These are phyloP conservation scores for Candida sakaeoensis DNA, from an alignment of 805 yeast genomes.

Conservation along the genomic window DNA sequence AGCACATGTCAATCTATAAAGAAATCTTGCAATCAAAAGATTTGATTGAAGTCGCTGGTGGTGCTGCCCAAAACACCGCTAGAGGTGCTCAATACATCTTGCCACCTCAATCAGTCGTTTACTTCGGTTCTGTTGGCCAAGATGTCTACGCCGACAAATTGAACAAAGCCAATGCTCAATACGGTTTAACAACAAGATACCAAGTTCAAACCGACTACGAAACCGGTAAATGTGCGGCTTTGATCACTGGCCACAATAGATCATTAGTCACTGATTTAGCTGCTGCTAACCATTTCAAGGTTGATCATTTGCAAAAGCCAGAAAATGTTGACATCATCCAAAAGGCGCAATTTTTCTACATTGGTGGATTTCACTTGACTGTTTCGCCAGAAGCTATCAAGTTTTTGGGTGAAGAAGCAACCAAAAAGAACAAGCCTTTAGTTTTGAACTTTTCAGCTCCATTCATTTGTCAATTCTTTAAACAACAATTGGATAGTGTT, in stretches of 20 bases:
- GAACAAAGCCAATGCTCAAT: slow-evolving; percentile 75
- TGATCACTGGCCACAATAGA: slow-evolving; percentile 83
- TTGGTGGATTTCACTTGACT: slow-evolving; percentile 99
- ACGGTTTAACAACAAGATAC: slow-evolving; percentile 86
- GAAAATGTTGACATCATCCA: slow-evolving; percentile 88
- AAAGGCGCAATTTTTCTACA: slow-evolving; percentile 76
- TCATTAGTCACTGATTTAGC: slow-evolving; percentile 94
- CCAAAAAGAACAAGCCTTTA: slow-evolving; percentile 72
- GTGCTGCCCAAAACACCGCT: slow-evolving; percentile 99
- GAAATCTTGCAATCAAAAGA: slow-evolving; percentile 64
- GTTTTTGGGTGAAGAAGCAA: slow-evolving; percentile 89
- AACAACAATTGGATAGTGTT: slow-evolving; percentile 76
- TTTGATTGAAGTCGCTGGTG: slow-evolving; percentile 86
- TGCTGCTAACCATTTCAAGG: slow-evolving; percentile 96
- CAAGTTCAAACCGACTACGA: slow-evolving; percentile 71
- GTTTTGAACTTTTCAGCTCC: slow-evolving; percentile 93
- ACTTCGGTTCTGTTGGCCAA: slow-evolving; percentile 95
- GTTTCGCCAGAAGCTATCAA: slow-evolving; percentile 94
- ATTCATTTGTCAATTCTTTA: slow-evolving; percentile 92
- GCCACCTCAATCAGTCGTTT: slow-evolving; percentile 77
- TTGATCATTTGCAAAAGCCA: slow-evolving; percentile 79
- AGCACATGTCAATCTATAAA: slow-evolving; percentile 80
- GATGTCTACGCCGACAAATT: slow-evolving; percentile 83
- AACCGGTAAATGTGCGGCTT: slow-evolving; percentile 98
- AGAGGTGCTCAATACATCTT: slow-evolving; percentile 95